phyloP scores from a whole-genome alignment of 441 rosid genomes.

The Flueggea neowawraea region DNA sequence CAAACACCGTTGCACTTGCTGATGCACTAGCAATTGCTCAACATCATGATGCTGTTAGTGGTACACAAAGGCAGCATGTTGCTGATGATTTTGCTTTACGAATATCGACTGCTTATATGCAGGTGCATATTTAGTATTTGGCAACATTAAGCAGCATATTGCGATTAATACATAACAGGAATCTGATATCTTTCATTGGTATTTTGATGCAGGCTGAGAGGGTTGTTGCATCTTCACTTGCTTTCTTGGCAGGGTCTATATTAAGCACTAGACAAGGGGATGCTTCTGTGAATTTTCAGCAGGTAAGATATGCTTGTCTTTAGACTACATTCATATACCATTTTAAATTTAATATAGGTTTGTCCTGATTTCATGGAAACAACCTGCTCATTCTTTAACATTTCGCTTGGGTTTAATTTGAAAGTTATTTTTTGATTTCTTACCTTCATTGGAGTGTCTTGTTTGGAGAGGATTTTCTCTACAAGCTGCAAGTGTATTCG shows the following conservation, averaged over 20 bases:
- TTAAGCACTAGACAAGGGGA: constrained; percentile 28
- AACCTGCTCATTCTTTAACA: too few species aligned
- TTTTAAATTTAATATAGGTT: too few species aligned
- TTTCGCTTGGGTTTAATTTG: too few species aligned
- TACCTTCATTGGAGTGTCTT: too few species aligned
- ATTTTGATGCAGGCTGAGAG: constrained; percentile 69
- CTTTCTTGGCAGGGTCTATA: constrained; percentile 57
- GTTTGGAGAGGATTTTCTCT: too few species aligned
- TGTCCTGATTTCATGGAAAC: too few species aligned
- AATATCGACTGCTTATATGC: constrained; percentile 77
- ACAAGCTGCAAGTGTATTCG: too few species aligned
- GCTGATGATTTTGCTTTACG: constrained; percentile 96
- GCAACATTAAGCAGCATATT: neutral
- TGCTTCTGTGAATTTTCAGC: constrained; percentile 54
- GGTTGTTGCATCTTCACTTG: constrained; percentile 80
- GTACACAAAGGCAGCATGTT: constrained; percentile 95
- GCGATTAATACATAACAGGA: too few species aligned
- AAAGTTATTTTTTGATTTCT: too few species aligned
- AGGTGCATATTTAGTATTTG: constrained; percentile 43
- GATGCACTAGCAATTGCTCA: constrained; percentile 97
- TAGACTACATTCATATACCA: too few species aligned
- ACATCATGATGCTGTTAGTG: constrained; percentile 98
- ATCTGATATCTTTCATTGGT: constrained; percentile 2
- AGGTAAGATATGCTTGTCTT: constrained; percentile 38
- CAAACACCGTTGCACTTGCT: constrained; percentile 77